Percentiles rank a stretch among this genome's conserved stretches.
These are phyloP conservation scores for Fusarium subtropicale DNA, from an alignment of 2,329 filamentous ascomycete species.

Conservation along the genomic window DNA sequence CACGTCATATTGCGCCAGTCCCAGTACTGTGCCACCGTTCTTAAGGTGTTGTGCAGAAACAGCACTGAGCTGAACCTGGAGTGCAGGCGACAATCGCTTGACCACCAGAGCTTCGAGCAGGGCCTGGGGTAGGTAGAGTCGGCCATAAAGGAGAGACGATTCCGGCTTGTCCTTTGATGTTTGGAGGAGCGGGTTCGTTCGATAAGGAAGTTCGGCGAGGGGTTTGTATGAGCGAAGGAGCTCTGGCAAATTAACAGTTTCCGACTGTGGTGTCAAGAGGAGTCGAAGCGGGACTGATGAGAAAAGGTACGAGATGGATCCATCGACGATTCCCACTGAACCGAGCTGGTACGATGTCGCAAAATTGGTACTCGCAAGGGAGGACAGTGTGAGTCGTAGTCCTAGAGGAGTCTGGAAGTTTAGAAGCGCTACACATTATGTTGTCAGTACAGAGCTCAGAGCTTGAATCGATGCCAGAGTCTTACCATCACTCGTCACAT, in stretches of 20 bases:
- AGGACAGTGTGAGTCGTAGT: constrained; percentile 86
- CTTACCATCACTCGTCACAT: constrained; percentile 82
- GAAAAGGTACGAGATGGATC: constrained; percentile 97
- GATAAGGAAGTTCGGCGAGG: constrained; percentile 69
- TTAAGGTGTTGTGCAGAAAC: constrained; percentile 78
- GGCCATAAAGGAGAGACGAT: constrained; percentile 77
- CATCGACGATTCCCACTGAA: constrained; percentile 90
- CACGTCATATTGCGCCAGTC: constrained; percentile 81
- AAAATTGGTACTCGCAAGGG: constrained; percentile 91
- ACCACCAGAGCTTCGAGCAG: constrained; percentile 89
- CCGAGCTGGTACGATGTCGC: constrained; percentile 94
- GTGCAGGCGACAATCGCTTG: constrained; percentile 78
- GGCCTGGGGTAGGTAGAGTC: constrained; percentile 84
- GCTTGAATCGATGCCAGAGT: neutral
- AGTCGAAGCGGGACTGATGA: constrained; percentile 82
- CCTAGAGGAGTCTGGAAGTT: constrained; percentile 89
- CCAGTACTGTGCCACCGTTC: constrained; percentile 81
- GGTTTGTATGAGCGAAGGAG: constrained; percentile 87
- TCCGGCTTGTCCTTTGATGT: constrained; percentile 49
- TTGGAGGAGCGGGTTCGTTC: constrained; percentile 43
- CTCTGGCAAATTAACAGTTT: constrained; percentile 78
- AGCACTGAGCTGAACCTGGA: constrained; percentile 83
- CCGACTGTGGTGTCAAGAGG: constrained; percentile 74
- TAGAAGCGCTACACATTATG: constrained; percentile 72
- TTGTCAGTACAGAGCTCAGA: constrained; percentile 35